Conservation (phyloP, 2,329 filamentous ascomycete genomes). For the Leptodontidium sp. region DNA sequence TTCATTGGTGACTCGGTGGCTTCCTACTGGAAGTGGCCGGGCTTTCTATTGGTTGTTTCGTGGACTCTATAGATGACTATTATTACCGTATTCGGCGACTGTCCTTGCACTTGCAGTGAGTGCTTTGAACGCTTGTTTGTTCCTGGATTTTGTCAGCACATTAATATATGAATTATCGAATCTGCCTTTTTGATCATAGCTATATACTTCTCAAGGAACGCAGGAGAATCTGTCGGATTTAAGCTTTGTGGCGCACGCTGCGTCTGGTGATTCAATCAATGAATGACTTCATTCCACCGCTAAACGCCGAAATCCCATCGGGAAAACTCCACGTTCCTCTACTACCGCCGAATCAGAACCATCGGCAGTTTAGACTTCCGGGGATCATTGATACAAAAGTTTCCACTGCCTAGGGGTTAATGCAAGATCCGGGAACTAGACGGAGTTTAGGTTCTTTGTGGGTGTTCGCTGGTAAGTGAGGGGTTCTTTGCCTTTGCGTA, state of each 20-base stretch:
- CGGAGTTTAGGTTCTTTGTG: slow-evolving; percentile 3
- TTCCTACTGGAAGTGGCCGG: too few species aligned
- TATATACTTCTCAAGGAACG: background rate
- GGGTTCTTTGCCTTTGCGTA: slow-evolving; percentile 4
- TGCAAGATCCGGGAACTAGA: slow-evolving; percentile 4
- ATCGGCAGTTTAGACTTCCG: background rate
- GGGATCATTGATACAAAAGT: background rate
- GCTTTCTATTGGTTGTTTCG: background rate
- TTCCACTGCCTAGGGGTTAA: background rate
- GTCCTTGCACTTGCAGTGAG: too few species aligned
- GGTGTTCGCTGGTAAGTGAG: slow-evolving; percentile 8
- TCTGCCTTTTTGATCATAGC: background rate
- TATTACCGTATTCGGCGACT: background rate
- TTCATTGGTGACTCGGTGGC: too few species aligned
- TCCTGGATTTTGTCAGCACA: too few species aligned
- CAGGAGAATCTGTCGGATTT: background rate
- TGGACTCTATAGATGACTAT: background rate
- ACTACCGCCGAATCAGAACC: background rate
- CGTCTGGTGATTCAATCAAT: background rate
- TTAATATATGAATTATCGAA: background rate
- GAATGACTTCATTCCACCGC: background rate
- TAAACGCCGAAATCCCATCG: background rate
- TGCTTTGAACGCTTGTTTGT: too few species aligned
- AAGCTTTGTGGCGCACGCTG: background rate
- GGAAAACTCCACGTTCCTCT: background rate